Conservation (phyloP, 768 basidiomycete genomes). For the Gelatoporia subvermispora region DNA sequence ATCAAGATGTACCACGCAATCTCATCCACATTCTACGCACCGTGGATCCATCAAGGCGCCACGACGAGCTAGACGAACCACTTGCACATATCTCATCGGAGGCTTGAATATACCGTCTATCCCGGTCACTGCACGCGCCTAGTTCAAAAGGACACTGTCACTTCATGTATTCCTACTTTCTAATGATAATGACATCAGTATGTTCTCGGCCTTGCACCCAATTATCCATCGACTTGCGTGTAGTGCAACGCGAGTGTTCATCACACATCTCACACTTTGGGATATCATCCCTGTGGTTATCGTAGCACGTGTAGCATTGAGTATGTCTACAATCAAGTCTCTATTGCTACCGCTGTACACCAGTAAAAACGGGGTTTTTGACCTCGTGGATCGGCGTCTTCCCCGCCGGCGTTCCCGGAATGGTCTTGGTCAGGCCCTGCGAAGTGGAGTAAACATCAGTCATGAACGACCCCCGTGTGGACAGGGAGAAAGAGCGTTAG, state of each 20-base stretch:
- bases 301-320: background rate
- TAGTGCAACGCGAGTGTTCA: too few relatives aligned
- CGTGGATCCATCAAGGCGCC: background rate
- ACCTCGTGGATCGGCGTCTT: slow-evolving; percentile 86
- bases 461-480: background rate
- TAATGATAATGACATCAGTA: background rate
- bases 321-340: too few relatives aligned
- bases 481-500: background rate
- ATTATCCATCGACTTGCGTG: background rate
- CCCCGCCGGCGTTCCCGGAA: slow-evolving; percentile 83
- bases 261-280: too few relatives aligned
- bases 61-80: background rate
- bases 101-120: too few relatives aligned
- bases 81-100: background rate
- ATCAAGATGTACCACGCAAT: too few relatives aligned
- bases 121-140: too few relatives aligned
- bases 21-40: background rate
- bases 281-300: too few relatives aligned
- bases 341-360: slow-evolving; percentile 68
- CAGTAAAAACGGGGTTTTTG: slow-evolving; percentile 74
- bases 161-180: too few relatives aligned
- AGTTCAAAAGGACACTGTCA: too few relatives aligned
- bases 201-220: background rate
- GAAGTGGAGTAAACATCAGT: background rate
- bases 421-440: slow-evolving; percentile 86